These are phyloP conservation scores for Escovopsis weberi DNA, from an alignment of 2,329 filamentous ascomycete genomes.

Conservation along the genomic window DNA sequence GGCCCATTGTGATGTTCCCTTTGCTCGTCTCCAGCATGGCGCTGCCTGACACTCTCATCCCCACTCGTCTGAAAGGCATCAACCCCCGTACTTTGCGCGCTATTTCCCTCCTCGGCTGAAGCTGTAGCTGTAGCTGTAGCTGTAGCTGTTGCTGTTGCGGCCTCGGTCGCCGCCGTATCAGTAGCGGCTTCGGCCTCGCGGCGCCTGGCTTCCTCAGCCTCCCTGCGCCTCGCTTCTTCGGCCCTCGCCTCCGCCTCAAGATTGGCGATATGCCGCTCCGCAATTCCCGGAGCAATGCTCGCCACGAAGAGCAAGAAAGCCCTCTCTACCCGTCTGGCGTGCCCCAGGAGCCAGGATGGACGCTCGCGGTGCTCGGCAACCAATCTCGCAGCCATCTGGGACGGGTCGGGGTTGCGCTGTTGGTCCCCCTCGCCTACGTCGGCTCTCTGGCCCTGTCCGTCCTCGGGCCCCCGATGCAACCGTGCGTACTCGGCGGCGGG, in stretches of 20 bases:
- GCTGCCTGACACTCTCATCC: not conserved
- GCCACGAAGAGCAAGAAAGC: slow-evolving; percentile 49
- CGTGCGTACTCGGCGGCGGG: slow-evolving; percentile 30
- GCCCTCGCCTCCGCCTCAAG: slow-evolving; percentile 36
- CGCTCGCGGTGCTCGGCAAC: slow-evolving; percentile 24
- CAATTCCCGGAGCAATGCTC: slow-evolving; percentile 50
- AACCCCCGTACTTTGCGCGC: not conserved
- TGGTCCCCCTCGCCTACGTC: slow-evolving; percentile 9
- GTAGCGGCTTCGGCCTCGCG: slow-evolving; percentile 16
- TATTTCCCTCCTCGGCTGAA: not conserved
- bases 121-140: not conserved
- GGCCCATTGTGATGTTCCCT: slow-evolving; percentile 7
- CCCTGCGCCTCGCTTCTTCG: slow-evolving; percentile 26
- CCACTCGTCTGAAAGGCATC: not conserved
- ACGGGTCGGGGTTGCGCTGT: slow-evolving; percentile 28
- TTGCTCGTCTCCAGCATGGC: slow-evolving; percentile 1
- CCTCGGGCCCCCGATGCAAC: slow-evolving; percentile 6
- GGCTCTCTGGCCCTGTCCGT: slow-evolving; percentile 13
- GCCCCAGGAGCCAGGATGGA: slow-evolving; percentile 20
- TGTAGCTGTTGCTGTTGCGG: not conserved
- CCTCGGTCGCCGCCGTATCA: slow-evolving; percentile 5
- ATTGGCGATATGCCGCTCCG: slow-evolving; percentile 48
- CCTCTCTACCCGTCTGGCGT: slow-evolving; percentile 41
- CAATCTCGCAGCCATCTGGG: slow-evolving; percentile 38
- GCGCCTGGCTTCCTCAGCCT: slow-evolving; percentile 26